These are phyloP conservation scores for Pseudogymnoascus sp. DNA, from an alignment of 2,329 filamentous ascomycete species.

Conservation along the genomic window DNA sequence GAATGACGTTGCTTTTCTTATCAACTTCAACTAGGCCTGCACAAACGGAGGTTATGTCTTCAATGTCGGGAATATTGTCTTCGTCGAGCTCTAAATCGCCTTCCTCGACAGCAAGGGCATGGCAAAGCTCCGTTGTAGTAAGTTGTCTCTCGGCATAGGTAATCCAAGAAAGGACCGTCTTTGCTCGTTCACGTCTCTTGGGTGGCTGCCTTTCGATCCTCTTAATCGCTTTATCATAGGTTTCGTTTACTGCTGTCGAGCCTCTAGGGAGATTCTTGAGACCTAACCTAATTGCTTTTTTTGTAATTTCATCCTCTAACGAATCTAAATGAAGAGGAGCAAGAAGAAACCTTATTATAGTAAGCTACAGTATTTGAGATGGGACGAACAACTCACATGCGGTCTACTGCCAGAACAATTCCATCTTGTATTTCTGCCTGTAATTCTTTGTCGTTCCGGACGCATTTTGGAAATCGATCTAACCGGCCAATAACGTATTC, in stretches of 20 bases:
- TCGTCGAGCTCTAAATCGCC: not conserved
- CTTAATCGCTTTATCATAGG: not conserved
- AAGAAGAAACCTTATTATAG: not conserved
- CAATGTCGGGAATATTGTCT: not conserved
- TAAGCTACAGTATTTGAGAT: not conserved
- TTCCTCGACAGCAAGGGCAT: not conserved
- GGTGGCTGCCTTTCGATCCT: not conserved
- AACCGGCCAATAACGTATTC: not conserved
- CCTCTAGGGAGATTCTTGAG: not conserved
- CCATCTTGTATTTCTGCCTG: not conserved
- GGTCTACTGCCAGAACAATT: not conserved
- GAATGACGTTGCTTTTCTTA: slow-evolving; percentile 8
- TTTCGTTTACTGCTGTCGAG: not conserved
- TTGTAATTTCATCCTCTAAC: not conserved
- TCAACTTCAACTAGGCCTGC: slow-evolving; percentile 16
- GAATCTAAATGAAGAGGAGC: not conserved
- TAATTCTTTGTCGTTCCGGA: not conserved
- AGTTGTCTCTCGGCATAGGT: not conserved
- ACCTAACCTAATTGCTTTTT: not conserved
- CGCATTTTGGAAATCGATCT: not conserved
- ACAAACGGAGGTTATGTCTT: slow-evolving; percentile 20
- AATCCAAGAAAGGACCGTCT: not conserved
- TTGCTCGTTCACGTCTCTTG: not conserved
- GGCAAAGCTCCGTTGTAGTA: not conserved
- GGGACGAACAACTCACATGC: not conserved